phyloP scores from a whole-genome alignment of 2,329 filamentous ascomycete species.

The Elsinoe necatrix region DNA sequence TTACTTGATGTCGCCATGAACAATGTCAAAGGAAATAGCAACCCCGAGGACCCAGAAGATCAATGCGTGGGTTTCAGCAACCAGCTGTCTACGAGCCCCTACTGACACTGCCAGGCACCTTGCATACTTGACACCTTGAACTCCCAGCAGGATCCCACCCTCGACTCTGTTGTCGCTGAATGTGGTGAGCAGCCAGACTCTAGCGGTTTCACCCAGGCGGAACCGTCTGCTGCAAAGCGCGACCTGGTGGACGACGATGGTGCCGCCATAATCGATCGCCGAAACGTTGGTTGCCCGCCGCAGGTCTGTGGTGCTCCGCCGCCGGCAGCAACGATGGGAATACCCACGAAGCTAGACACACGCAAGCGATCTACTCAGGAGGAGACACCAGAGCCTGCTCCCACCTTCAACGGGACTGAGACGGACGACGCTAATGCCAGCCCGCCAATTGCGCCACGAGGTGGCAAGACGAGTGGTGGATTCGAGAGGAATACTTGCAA shows the following conservation, averaged over 20 bases:
- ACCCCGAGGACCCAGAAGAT: not conserved
- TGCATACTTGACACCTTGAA: not conserved
- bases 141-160: not conserved
- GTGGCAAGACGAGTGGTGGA: not conserved
- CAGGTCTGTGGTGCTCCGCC: not conserved
- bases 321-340: not conserved
- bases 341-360: not conserved
- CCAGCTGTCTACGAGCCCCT: too few relatives aligned
- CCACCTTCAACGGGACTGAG: not conserved
- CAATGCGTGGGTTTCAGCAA: not conserved
- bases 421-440: not conserved
- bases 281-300: too few relatives aligned
- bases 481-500: not conserved
- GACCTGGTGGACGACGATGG: too few relatives aligned
- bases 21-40: not conserved
- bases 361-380: not conserved
- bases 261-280: too few relatives aligned
- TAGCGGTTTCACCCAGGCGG: not conserved
- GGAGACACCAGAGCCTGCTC: not conserved
- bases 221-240: too few relatives aligned
- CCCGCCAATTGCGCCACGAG: too few relatives aligned
- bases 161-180: not conserved
- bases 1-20: not conserved
- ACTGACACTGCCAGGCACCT: not conserved
- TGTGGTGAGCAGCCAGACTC: not conserved